Base-by-base conservation (phyloP, 495 filamentous ascomycete genomes). In the Evernia prunastri region DNA sequence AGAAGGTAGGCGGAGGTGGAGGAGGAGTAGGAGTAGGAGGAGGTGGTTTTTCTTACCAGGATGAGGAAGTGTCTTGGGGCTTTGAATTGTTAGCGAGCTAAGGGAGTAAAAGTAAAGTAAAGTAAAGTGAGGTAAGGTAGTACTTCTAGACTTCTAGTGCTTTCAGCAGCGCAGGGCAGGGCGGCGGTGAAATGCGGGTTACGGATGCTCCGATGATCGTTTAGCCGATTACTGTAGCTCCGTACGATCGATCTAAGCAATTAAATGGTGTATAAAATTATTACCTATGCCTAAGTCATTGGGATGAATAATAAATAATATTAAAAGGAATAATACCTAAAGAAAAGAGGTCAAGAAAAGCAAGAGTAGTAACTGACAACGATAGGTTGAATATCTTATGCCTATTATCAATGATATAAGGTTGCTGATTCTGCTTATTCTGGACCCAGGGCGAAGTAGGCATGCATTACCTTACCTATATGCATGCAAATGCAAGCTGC, bases 1-100 rank as follows among this genome's bases (percentile, higher is more conserved):
- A 63, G 18, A 23, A 15, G 29, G 42, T 49, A 35, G 17, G 25
- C n/a, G 27, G 31, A n/a, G 8, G 47, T 56, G 57, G 29, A 31
- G 37, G 47, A 39, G 60, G 25, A 40, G 13, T 33, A n/a, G 40
- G 27, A 45, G 59, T 23, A 13, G 31, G 39, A 23, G 60, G 60
- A 56, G 60, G 60, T 54, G 60, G 27, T 53, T 53, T n/a, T 31
- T 29, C 27, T 54, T 56, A 63, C 49, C 37, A 53, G 58, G 56
- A 63, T 42, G 27, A 62, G 45, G 45, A 62, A 47, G 39, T 18
- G 10, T 6, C 49, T 61, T 61, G 51, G 13, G n/a, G 49, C 18
- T 61, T 61, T 15, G 42, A 20, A 33, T n/a, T n/a, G n/a, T n/a
- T n/a, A n/a, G n/a, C n/a, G n/a, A n/a, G n/a, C n/a, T n/a, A n/a